Base-by-base conservation (phyloP, 2,329 filamentous ascomycete genomes). In the Alternaria brassicae region DNA sequence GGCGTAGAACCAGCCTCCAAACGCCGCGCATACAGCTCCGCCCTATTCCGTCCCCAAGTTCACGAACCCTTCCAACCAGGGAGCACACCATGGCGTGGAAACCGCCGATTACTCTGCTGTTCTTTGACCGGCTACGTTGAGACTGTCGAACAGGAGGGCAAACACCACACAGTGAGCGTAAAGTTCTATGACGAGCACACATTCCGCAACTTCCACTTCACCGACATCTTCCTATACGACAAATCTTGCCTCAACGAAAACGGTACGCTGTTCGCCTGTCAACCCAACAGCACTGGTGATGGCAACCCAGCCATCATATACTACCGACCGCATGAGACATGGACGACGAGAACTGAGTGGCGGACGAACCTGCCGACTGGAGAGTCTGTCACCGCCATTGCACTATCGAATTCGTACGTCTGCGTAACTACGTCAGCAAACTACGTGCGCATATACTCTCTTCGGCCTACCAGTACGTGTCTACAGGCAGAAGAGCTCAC, bases 161-260 rank as follows among this genome's bases (percentile, higher is more conserved):
- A 94, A 69, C 88, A 84, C 58, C 77, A 98, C 75, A 99, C 95
- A 2, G 89, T 99, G 10, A 97, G 93, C 0, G 93, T 98, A 2
- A 95, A 98, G 72, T 99, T 99, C 76, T 97, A 98, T 76, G 96
- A 99, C 77, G 90, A 93, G 58, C 93, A 96, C 68, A 89, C 91
- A 59, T 91, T 97, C 75, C 87, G 94, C 47, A 93, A 98, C 76
- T 97, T 97, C 71, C 95, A 98, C 80, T 98, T 99, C 76, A 98
- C 93, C 12, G 95, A 99, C 75, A 94, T 93, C 1, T 97, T 93
- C 74, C 84, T 93, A 4, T 98, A 98, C 78, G 95, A 99, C 80
- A 97, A 97, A 78, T 94, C 95, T 19, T 98, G 94, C 72, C 83
- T 99, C 5, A 84, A 91, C 68, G 91, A 96, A 58, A 89, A 91